Evolutionary conservation across 768 basidiomycete genomes (phyloP).

Genomic region (Boletellus emodensis): DNA sequence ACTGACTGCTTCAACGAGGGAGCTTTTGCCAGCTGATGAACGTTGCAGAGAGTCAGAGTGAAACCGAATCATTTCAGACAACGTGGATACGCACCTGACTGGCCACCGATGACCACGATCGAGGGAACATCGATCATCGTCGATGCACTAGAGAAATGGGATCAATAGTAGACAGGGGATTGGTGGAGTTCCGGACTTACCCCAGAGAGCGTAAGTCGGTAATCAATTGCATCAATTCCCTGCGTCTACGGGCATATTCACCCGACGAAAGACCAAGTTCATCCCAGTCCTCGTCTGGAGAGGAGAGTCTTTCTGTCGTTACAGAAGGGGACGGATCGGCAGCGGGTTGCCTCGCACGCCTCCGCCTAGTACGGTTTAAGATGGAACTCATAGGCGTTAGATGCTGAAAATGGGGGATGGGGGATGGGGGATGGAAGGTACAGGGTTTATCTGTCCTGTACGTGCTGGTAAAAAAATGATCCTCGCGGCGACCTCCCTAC

Average conservation of each 20-base stretch:
- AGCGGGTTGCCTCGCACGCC: neutral
- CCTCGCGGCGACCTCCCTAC: neutral
- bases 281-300: conserved; percentile 13
- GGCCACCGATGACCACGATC: conserved; percentile 53
- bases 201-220: conserved; percentile 40
- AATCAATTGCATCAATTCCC: conserved; percentile 37
- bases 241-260: conserved; percentile 40
- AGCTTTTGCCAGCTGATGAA: conserved; percentile 53
- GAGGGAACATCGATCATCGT: conserved; percentile 44
- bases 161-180: neutral
- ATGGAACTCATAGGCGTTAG: neutral
- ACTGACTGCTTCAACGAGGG: conserved; percentile 53
- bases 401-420: neutral
- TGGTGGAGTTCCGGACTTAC: conserved; percentile 17
- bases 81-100: conserved; percentile 41
- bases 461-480: neutral
- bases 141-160: conserved; percentile 30
- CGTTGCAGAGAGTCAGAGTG: neutral
- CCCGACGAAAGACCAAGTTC: conserved; percentile 25
- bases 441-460: conserved; percentile 9
- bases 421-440: neutral
- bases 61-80: neutral
- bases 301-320: neutral
- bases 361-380: neutral
- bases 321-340: neutral